phyloP scores from a whole-genome alignment of 208 protist species.

The Endotrypanum monterogeii region DNA sequence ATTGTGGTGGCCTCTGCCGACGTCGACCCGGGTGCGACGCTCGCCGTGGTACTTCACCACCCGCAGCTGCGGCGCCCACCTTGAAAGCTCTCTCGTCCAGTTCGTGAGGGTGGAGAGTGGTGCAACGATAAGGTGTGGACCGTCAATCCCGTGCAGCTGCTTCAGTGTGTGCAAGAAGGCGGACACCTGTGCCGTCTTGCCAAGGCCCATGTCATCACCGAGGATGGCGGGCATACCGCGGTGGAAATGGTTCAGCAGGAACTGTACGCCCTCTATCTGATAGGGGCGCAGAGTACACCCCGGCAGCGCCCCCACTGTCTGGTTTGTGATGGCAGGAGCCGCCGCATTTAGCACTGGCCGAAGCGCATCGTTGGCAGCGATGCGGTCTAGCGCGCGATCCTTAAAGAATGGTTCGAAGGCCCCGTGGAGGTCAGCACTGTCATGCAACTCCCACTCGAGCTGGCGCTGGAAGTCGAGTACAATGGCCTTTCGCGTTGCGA shows the following conservation, averaged over 20 bases:
- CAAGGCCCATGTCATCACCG: conserved; percentile 98
- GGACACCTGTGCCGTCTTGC: conserved; percentile 97
- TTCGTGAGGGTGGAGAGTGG: conserved; percentile 95
- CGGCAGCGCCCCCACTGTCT: conserved; percentile 30
- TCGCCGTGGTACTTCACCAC: conserved; percentile 94
- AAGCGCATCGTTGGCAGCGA: conserved; percentile 26
- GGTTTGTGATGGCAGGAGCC: conserved; percentile 19
- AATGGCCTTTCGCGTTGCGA: conserved; percentile 29
- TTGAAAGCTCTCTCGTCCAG: conserved; percentile 92
- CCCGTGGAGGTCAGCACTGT: conserved; percentile 41
- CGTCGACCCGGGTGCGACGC: conserved; percentile 33
- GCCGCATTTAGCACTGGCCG: conserved; percentile 45
- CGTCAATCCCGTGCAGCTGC: conserved; percentile 64
- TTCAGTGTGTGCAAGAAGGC: conserved; percentile 89
- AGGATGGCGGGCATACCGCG: conserved; percentile 90
- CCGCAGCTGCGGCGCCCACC: conserved; percentile 92
- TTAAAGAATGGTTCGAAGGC: conserved; percentile 82
- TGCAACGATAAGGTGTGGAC: conserved; percentile 96
- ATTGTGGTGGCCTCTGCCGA: conserved; percentile 39
- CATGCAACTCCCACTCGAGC: conserved; percentile 64
- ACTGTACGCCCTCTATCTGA: conserved; percentile 97
- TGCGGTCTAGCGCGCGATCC: conserved; percentile 47
- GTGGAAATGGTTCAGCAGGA: conserved; percentile 89
- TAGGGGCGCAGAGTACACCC: conserved; percentile 89
- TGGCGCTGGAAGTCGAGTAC: conserved; percentile 63